Evolutionary conservation across 352 stramenopile genomes (phyloP), one percentile per base, ranked within the genome.

Genomic region (Aphanomyces stellatus): DNA sequence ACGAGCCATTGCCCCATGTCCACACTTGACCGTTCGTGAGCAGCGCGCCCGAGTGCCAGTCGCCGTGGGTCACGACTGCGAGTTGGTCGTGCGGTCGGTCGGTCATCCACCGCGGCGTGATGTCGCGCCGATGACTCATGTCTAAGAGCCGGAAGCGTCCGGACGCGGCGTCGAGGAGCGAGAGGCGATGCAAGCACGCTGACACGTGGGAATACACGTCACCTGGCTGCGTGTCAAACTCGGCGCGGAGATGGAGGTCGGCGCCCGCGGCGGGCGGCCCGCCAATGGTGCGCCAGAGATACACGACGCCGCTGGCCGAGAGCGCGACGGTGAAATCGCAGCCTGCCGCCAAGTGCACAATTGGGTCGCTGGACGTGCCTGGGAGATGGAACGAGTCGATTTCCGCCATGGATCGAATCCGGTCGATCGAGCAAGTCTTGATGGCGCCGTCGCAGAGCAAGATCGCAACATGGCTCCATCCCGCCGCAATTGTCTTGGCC

Each of bases 1-100:
- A 30, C 17, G 60, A 67, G 19, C 41, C 42, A 22, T 67, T 67
- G 31, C 41, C 42, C 40, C 60, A 56, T 15, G 60, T 67, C 60
- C 41, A 67, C n/a, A 67, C 60, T 2, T 55, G 37, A 8, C 59
- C 59, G 34, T 61, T 43, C 2, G 13, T 66, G 3, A 42, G 49
- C 25, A 66, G 4, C 27, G 24, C 59, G 30, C 59, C 59, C n/a
- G 27, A 37, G 33, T 55, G 34, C 34, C 59, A 53, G 46, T 66
- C 59, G 27, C 59, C 59, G 17, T 66, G 37, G 7, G 59, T 55
- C 19, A 55, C 24, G 8, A 51, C 33, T 17, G 4, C 25, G 13
- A 66, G 3, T n/a, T 53, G n/a, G 11, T 3, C 6, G 0, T 33
- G 5, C n/a, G 53, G 27, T n/a, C n/a, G n/a, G n/a, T n/a, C n/a